Evolutionary conservation across 306 rosid genomes (phyloP).

Genomic region (Oemleria cerasiformis): DNA sequence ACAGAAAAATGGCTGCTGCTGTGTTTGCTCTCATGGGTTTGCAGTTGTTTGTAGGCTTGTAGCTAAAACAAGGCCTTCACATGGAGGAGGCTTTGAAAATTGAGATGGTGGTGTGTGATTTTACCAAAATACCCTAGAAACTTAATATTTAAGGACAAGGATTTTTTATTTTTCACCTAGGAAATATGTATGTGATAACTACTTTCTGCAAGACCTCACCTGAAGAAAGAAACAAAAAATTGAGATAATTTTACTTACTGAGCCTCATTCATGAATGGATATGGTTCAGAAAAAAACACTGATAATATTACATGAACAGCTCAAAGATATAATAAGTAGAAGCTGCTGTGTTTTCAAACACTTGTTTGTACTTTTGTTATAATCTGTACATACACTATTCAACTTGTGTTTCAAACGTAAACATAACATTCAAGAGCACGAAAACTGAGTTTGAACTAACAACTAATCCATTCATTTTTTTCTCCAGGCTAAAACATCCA

Average conservation of each 20-base stretch:
- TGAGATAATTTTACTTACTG: not conserved
- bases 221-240: not conserved
- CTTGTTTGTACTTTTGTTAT: not conserved
- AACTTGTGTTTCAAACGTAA: constrained; percentile 20
- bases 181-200: too few relatives aligned
- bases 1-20: constrained; percentile 26
- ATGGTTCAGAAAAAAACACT: too few relatives aligned
- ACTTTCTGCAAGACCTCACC: too few relatives aligned
- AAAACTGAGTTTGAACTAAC: constrained; percentile 4
- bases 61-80: not conserved
- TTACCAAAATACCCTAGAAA: constrained; percentile 15
- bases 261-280: too few relatives aligned
- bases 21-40: constrained; percentile 1
- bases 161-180: not conserved
- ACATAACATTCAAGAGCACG: constrained; percentile 8
- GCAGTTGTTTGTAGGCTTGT: not conserved
- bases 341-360: constrained; percentile 3
- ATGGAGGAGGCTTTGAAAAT: not conserved
- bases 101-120: not conserved
- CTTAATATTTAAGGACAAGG: not conserved
- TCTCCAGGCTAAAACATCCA: constrained; percentile 17
- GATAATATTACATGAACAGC: too few relatives aligned
- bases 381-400: constrained; percentile 29
- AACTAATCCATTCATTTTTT: not conserved
- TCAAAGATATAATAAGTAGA: not conserved